Conservation (phyloP, 164 flowering plant species). For the Aristolochia contorta region DNA sequence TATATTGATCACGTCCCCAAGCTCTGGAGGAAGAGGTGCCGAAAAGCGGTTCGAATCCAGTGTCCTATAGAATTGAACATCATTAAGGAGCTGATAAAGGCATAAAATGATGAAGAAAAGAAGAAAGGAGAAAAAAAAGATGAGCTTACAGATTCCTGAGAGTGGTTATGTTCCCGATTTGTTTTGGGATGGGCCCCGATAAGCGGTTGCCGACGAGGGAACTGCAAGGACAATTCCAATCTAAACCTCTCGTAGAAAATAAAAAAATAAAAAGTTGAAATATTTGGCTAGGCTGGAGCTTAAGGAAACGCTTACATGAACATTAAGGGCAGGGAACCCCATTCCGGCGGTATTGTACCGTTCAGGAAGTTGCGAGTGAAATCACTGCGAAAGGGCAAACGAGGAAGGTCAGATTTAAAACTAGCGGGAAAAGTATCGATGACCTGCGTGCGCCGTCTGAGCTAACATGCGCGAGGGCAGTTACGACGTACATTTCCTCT, state of each 20-base stretch:
- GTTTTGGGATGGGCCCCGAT: slow-evolving; percentile 17
- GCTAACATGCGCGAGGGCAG: background rate
- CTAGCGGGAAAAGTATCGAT: background rate
- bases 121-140: background rate
- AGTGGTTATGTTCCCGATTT: slow-evolving; percentile 25
- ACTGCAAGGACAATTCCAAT: slow-evolving; percentile 26
- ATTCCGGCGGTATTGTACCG: slow-evolving; percentile 58
- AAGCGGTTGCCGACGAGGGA: slow-evolving; percentile 29
- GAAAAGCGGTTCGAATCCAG: slow-evolving; percentile 24
- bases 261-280: too few relatives aligned
- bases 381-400: slow-evolving; percentile 31
- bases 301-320: slow-evolving; percentile 40
- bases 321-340: slow-evolving; percentile 40
- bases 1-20: slow-evolving; percentile 25
- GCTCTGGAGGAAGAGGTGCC: slow-evolving; percentile 25
- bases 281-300: background rate
- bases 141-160: slow-evolving; percentile 34
- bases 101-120: background rate
- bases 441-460: background rate
- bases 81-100: too few relatives aligned
- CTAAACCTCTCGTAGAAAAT: background rate
- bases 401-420: background rate
- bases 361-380: slow-evolving; percentile 52
- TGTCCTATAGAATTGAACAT: slow-evolving; percentile 10
- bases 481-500: slow-evolving; percentile 37